Evolutionary conservation across 1,284 basidiomycete genomes (phyloP), one percentile per base, ranked within the genome.

Genomic region (Ustilago bromivora): DNA sequence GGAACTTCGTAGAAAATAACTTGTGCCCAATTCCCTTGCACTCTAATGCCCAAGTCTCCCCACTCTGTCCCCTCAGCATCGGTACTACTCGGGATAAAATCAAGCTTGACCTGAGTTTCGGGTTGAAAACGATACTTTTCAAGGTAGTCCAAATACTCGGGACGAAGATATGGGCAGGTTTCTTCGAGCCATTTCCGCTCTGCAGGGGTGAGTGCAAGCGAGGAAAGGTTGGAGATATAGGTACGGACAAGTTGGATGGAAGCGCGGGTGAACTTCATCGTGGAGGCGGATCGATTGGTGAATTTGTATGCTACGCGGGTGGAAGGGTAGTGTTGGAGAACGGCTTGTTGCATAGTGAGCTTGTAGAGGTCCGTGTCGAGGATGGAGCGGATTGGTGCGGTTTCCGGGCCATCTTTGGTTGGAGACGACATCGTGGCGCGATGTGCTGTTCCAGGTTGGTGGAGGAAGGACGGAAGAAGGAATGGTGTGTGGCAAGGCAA

Each of bases 301-400:
- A 98, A 98, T 53, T 89, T 90, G 87, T 96, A 82, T 15, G 80
- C 61, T 41, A 88, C 91, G 17, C 89, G 82, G 0, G 91, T 89
- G 61, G 90, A 87, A 3, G 92, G 92, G 81, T 95, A 97, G 81
- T 93, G 91, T n/a, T 90, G 89, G 64, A 92, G 85, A 12, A 98
- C 92, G 0, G 95, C 95, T 87, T 97, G 94, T 88, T 98, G 96
- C 96, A 98, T 99, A 0, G 96, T 95, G 59, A 98, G 89, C 94
- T 97, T 99, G 91, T 99, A 98, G 47, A 98, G 88, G 86, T 99
- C 96, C 0, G 95, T 97, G 87, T 98, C 96, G 63, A 99, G 90
- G 62, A 98, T 89, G 35, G 94, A 95, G 17, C 76, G 61, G 31
- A 82, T 64, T 3, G 76, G 72, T 5, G 69, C 1, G 2, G 63